Evolutionary conservation across 108 stramenopile species (phyloP).

Genomic region (Fragilariopsis cylindrus): DNA sequence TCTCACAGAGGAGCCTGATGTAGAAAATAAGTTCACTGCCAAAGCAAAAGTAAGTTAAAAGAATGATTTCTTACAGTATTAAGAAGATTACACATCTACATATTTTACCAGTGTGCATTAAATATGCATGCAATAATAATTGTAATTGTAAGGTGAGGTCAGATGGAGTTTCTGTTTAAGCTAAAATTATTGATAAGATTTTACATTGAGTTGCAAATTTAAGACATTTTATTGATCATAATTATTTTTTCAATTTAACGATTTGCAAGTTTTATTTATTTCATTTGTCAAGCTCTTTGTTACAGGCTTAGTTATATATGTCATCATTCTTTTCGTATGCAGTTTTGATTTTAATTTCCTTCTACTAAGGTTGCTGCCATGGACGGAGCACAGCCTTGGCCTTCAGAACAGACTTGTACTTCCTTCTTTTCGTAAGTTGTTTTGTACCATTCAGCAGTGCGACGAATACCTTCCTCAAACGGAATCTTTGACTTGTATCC

Average conservation of each 20-base stretch:
- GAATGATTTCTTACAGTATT: too few species aligned
- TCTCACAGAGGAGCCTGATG: too few species aligned
- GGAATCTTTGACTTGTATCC: conserved; percentile 90
- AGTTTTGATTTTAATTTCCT: conserved; percentile 13
- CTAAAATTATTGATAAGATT: too few species aligned
- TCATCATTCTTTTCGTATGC: background rate
- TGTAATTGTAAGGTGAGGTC: too few species aligned
- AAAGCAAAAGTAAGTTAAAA: too few species aligned
- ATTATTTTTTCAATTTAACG: background rate
- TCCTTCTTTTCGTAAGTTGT: conserved; percentile 58
- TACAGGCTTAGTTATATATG: background rate
- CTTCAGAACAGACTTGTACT: conserved; percentile 68
- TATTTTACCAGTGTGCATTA: too few species aligned
- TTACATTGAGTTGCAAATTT: background rate
- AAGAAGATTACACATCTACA: too few species aligned
- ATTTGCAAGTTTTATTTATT: conserved; percentile 2
- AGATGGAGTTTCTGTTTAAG: too few species aligned
- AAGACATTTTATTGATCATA: background rate
- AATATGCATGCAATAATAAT: too few species aligned
- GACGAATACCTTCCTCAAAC: conserved; percentile 94
- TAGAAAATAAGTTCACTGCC: too few species aligned
- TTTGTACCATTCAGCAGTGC: conserved; percentile 93
- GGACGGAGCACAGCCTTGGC: conserved; percentile 71
- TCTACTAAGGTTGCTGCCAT: conserved; percentile 32
- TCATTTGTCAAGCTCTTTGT: background rate